Percentiles rank a stretch among this genome's conserved stretches.
Evolutionary conservation across 1,284 basidiomycete species (phyloP).

Genomic region (Austroboletus novae-zelandiae): DNA sequence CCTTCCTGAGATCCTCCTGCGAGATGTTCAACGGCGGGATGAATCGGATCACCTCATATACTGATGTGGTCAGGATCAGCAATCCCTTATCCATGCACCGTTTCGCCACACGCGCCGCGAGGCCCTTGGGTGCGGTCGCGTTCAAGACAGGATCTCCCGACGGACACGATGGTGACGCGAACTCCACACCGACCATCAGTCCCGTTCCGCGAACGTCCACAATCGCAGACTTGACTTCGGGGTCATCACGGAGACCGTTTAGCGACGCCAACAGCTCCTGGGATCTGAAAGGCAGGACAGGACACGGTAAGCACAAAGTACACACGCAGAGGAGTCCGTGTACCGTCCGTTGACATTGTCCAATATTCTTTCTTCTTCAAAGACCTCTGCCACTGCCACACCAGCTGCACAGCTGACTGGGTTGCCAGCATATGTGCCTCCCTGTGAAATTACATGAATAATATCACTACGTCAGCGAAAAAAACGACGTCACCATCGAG

Average conservation of each 20-base stretch:
- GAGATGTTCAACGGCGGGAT: conserved; percentile 71
- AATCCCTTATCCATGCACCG: conserved; percentile 83
- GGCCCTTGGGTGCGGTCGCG: conserved; percentile 51
- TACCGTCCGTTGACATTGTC: conserved; percentile 76
- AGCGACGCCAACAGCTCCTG: conserved; percentile 69
- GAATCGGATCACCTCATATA: conserved; percentile 80
- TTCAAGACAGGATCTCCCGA: conserved; percentile 44
- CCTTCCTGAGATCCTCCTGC: conserved; percentile 59
- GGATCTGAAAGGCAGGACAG: conserved; percentile 47
- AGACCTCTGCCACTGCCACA: conserved; percentile 74
- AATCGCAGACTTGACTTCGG: conserved; percentile 53
- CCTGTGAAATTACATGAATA: conserved; percentile 40
- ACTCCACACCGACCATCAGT: conserved; percentile 82
- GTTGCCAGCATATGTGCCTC: conserved; percentile 90
- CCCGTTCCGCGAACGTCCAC: conserved; percentile 78
- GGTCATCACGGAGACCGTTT: conserved; percentile 50
- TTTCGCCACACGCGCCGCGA: conserved; percentile 75
- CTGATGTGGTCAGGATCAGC: conserved; percentile 76
- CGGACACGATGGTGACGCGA: conserved; percentile 56
- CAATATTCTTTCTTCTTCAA: conserved; percentile 75
- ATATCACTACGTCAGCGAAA: neutral
- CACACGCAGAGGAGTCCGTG: conserved; percentile 9
- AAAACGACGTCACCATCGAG: conserved; percentile 55
- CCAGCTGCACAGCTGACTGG: conserved; percentile 88
- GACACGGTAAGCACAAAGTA: conserved; percentile 1